phyloP scores from a whole-genome alignment of 768 basidiomycete genomes.

The Mycena sanguinolenta region DNA sequence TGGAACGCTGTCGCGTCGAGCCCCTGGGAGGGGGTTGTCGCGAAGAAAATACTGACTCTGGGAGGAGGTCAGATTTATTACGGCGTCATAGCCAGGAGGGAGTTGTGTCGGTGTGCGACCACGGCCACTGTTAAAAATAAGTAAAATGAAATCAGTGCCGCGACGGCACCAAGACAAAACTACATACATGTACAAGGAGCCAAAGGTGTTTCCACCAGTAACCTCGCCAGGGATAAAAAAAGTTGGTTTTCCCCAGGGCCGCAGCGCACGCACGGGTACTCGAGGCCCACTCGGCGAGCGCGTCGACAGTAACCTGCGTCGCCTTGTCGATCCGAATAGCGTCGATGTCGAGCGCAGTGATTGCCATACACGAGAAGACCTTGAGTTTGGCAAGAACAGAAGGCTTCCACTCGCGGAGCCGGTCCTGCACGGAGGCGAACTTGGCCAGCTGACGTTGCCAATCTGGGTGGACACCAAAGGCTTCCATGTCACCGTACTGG shows the following conservation, averaged over 20 bases:
- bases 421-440: constrained; percentile 96
- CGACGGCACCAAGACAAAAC: background rate
- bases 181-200: constrained; percentile 84
- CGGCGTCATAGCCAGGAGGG: constrained; percentile 76
- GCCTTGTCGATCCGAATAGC: constrained; percentile 97
- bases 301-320: constrained; percentile 90
- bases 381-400: constrained; percentile 83
- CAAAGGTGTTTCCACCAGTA: constrained; percentile 94
- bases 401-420: constrained; percentile 93
- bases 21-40: constrained; percentile 65
- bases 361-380: constrained; percentile 86
- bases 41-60: constrained; percentile 87
- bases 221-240: constrained; percentile 94
- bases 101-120: constrained; percentile 83
- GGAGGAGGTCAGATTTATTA: constrained; percentile 72
- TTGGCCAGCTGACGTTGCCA: constrained; percentile 96
- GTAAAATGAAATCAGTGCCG: background rate
- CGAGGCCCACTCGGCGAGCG: constrained; percentile 81
- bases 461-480: constrained; percentile 95
- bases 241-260: constrained; percentile 83
- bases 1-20: constrained; percentile 92
- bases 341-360: constrained; percentile 91
- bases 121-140: constrained; percentile 71
- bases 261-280: constrained; percentile 82
- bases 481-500: constrained; percentile 97